phyloP scores from a whole-genome alignment of 2,329 filamentous ascomycete genomes.

The Epichloe uncinata region DNA sequence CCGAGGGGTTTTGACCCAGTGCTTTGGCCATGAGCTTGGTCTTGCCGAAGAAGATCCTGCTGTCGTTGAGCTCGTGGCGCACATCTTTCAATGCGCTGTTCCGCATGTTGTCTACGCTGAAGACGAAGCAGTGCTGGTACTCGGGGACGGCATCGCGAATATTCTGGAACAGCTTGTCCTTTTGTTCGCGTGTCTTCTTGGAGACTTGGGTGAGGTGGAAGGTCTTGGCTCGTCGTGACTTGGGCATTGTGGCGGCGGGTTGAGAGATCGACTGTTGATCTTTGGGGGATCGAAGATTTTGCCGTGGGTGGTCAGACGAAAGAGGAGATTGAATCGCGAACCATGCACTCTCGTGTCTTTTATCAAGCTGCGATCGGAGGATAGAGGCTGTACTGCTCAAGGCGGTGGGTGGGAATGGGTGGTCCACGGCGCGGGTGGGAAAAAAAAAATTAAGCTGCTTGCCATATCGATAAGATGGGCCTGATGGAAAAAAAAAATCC shows the following conservation, averaged over 20 bases:
- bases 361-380: neutral
- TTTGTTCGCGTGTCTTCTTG: constrained; percentile 90
- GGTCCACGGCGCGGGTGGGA: neutral
- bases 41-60: constrained; percentile 88
- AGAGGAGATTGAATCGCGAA: neutral
- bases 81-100: constrained; percentile 93
- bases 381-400: neutral
- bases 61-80: constrained; percentile 66
- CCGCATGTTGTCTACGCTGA: constrained; percentile 92
- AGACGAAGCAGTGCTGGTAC: constrained; percentile 87
- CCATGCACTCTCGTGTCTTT: neutral
- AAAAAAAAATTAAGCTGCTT: constrained; percentile 2
- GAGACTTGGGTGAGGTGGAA: constrained; percentile 81
- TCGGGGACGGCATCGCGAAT: constrained; percentile 74
- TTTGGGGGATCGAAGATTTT: neutral
- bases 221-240: constrained; percentile 85
- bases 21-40: constrained; percentile 98
- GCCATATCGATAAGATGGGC: constrained; percentile 4
- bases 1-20: constrained; percentile 63
- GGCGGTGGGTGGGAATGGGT: neutral
- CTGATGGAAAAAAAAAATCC: neutral
- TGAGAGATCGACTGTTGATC: neutral
- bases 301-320: neutral
- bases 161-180: constrained; percentile 75
- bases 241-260: constrained; percentile 56